Conservation (phyloP, 108 stramenopile genomes). For the Chaetoceros tenuissimus region DNA sequence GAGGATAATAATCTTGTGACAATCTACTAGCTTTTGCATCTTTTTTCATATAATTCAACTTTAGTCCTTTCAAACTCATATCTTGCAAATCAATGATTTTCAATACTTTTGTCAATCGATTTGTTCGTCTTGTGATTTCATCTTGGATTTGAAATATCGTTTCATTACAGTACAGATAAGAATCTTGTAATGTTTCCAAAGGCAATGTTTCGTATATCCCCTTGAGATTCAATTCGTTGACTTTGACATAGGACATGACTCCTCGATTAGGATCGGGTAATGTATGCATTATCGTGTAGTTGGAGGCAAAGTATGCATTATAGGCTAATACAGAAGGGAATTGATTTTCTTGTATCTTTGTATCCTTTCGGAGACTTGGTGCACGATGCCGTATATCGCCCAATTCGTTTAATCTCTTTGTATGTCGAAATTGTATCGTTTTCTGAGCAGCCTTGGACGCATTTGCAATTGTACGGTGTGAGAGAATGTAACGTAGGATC, state of each 20-base stretch:
- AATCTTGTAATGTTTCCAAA: neutral
- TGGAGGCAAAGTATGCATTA: neutral
- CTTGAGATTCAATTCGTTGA: no score
- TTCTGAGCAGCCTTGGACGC: constrained; percentile 12
- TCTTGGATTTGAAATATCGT: constrained; percentile 14
- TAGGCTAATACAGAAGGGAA: neutral
- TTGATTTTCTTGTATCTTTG: neutral
- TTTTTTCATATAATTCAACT: neutral
- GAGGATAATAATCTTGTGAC: constrained; percentile 23
- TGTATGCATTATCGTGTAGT: neutral
- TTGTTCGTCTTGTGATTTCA: constrained; percentile 15
- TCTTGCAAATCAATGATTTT: constrained; percentile 7
- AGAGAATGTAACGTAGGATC: constrained; percentile 16
- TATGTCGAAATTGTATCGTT: constrained; percentile 9
- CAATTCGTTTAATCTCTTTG: constrained; percentile 8
- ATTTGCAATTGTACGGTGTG: constrained; percentile 13
- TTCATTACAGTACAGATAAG: no score
- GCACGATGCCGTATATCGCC: constrained; percentile 12
- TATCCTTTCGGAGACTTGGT: no score
- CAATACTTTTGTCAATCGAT: constrained; percentile 14
- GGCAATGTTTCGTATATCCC: no score
- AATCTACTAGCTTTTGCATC: constrained; percentile 3
- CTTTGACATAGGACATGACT: constrained; percentile 5
- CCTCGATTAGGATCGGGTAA: constrained; percentile 11
- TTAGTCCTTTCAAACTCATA: neutral